Base-by-base conservation (phyloP, 2,329 filamentous ascomycete genomes). In the Diaporthe citri region DNA sequence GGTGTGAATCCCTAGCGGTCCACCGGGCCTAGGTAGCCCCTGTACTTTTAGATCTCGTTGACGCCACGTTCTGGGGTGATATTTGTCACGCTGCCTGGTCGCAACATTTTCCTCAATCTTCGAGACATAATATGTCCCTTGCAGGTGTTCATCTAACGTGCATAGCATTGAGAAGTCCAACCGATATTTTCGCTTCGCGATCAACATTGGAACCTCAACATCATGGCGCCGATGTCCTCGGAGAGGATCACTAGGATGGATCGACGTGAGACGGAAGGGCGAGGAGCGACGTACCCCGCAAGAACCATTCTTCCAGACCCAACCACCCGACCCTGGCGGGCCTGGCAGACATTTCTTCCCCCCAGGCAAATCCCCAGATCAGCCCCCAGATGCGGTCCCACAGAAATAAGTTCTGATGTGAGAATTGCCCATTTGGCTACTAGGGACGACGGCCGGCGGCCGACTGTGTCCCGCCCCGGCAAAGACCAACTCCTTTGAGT, bases 21-120 rank as follows among this genome's bases (percentile, higher is more conserved):
- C 39, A 31, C 8, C 17, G 41, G 41, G 41, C 43, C 60, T 34
- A 34, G 60, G 41, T 66, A 2, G 28, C 60, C 60, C 60, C 60
- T 28, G 60, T 48, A 34, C 2, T 1, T 15, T 66, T 48, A 13
- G 20, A 66, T 34, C 28, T 46, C 25, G 20, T 34, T 1, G 28
- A 66, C 28, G 60, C 41, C 41, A 66, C 41, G 60, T 48, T 36
- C 60, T 66, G 41, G 60, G 25, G 46, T 66, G 41, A 34, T 48
- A 48, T 66, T 66, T 66, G 60, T 66, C 60, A 64, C 41, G 60
- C 25, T 34, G 43, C 20, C 43, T 48, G 43, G 43, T 22, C 20
- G 41, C 41, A 46, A 64, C 25, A 9, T 12, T 28, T 34, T 48
- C 60, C 28, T 28, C 17, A 43, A 46, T 46, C 20, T n/a, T 34